Evolutionary conservation across 805 yeast genomes (phyloP), one percentile per base, ranked within the genome.

Genomic region (Komagataella pseudopastoris): DNA sequence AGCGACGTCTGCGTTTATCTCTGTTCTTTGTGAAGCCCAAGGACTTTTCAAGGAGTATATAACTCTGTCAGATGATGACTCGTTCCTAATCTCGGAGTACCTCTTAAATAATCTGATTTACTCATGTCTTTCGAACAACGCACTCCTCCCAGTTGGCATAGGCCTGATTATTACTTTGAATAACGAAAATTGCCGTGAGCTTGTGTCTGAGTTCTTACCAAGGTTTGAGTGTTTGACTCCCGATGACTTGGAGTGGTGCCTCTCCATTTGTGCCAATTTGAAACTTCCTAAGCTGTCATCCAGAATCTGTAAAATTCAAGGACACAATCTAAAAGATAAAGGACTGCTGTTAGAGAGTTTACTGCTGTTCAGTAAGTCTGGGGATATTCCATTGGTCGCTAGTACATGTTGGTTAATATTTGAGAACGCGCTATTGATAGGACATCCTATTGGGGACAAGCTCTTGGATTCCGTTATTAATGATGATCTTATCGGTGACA

Each of bases 181-280:
- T 17, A 72, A 75, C n/a, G 60, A 69, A 10, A 67, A 67, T 18
- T 63, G 77, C 2, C 61, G 71, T 50, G 65, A 65, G 12, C 72
- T 77, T 1, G 71, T 85, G 43, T 72, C 78, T 3, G 81, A 78
- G 53, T 71, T 77, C 49, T 65, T 85, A 43, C 87, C 88, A 4
- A 73, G 72, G 20, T 85, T 71, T 60, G 71, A 80, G 47, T 81
- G 80, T 59, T 67, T 74, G 51, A 81, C 82, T 6, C 83, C 81
- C 59, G 90, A 85, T 61, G 95, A 85, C 60, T 71, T 83, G 54
- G 93, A 85, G 63, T 85, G 91, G 91, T 76, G 83, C 47, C 67
- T 85, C 50, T 77, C 87, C 2, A 70, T 85, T 4, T 84, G 91
- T 67, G 85, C 89, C 10, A 75, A 81, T 57, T 70, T 85, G 61